Evolutionary conservation across 2,329 filamentous ascomycete species (phyloP).

Genomic region (Calonectria crousiana): DNA sequence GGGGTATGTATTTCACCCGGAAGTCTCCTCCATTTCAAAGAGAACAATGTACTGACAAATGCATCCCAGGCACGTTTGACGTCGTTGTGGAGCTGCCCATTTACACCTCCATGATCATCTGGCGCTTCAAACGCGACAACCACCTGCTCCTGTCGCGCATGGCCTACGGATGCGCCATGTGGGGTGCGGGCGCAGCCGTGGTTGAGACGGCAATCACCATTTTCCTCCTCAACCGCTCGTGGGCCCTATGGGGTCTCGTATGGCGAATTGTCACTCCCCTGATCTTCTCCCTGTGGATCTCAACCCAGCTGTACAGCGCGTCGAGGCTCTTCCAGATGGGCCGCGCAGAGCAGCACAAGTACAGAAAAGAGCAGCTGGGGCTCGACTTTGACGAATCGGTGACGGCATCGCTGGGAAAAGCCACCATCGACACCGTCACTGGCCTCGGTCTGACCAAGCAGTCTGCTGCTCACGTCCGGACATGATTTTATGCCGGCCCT

Average conservation of each 20-base stretch:
- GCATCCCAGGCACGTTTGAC: neutral
- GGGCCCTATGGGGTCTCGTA: neutral
- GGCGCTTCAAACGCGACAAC: neutral
- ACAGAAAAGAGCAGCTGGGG: neutral
- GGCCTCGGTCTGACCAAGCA: neutral
- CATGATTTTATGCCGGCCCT: neutral
- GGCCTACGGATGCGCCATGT: neutral
- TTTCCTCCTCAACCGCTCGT: neutral
- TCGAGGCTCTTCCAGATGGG: neutral
- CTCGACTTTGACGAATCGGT: neutral
- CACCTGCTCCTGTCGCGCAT: neutral
- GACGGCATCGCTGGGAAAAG: neutral
- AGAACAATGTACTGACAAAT: neutral
- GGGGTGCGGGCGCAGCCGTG: neutral
- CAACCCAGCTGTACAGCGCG: neutral
- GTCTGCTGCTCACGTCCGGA: neutral
- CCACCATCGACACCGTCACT: neutral
- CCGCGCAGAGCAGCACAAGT: neutral
- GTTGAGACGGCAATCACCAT: neutral
- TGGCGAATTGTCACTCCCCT: neutral
- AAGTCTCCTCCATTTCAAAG: too few relatives aligned
- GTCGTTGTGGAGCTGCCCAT: neutral
- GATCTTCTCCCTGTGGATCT: neutral
- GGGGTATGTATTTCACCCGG: neutral
- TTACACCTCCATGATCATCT: neutral